A percentile compares a stretch with the other conserved stretches of the same genome.
These are phyloP conservation scores for Sordaria brevicollis DNA, from an alignment of 495 filamentous ascomycete genomes.

Conservation along the genomic window DNA sequence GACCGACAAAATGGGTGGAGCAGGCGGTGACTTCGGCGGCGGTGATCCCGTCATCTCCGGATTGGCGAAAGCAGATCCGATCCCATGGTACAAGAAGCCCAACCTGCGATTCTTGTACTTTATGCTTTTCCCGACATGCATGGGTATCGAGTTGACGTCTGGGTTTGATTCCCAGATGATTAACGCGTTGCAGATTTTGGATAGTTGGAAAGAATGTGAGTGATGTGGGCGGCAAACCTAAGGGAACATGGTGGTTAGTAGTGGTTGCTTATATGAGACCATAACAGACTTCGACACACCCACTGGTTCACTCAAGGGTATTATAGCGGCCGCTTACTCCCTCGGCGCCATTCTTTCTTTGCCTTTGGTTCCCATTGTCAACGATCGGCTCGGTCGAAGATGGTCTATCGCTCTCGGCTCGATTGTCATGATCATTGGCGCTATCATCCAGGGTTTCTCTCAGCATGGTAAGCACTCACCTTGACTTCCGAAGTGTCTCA, in stretches of 20 bases:
- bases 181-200: slow-evolving; percentile 55
- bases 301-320: slow-evolving; percentile 30
- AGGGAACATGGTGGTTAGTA: background rate
- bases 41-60: slow-evolving; percentile 37
- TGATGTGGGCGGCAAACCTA: no score
- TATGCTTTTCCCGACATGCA: slow-evolving; percentile 51
- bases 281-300: slow-evolving; percentile 25
- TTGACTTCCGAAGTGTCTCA: no score
- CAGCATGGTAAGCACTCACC: slow-evolving; percentile 20
- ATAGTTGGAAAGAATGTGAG: slow-evolving; percentile 43
- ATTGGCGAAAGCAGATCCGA: slow-evolving; percentile 39
- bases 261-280: background rate
- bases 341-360: slow-evolving; percentile 48
- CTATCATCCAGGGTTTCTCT: slow-evolving; percentile 38
- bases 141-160: slow-evolving; percentile 64
- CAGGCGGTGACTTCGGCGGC: background rate
- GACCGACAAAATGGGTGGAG: background rate
- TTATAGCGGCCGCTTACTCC: slow-evolving; percentile 40
- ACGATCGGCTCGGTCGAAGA: slow-evolving; percentile 48
- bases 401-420: slow-evolving; percentile 51
- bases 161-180: slow-evolving; percentile 66
- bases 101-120: slow-evolving; percentile 52
- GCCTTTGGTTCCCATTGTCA: slow-evolving; percentile 46
- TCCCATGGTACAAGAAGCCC: slow-evolving; percentile 48
- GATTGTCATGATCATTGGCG: slow-evolving; percentile 46